Evolutionary conservation across 345 rosid genomes (phyloP).

Genomic region (Syzygium jambos): DNA sequence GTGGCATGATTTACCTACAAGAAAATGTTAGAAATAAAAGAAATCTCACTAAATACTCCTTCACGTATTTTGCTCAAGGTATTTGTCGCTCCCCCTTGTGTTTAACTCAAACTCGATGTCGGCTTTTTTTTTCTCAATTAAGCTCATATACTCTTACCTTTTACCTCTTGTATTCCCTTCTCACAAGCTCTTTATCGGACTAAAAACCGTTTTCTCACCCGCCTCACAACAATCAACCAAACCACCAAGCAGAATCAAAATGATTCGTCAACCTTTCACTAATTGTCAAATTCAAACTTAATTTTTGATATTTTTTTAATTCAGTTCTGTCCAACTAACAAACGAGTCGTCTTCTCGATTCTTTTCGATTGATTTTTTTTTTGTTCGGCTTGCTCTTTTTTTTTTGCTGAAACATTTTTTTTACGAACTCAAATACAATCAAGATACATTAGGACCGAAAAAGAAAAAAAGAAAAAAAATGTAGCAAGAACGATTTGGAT

Average conservation of each 20-base stretch:
- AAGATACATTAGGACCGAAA: too few relatives aligned
- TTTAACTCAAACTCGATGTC: too few relatives aligned
- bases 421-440: not conserved
- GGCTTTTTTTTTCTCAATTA: too few relatives aligned
- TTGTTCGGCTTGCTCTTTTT: not conserved
- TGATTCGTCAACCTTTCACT: rapidly evolving
- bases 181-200: not conserved
- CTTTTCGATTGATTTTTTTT: too few relatives aligned
- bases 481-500: not conserved
- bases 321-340: not conserved
- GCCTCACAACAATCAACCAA: too few relatives aligned
- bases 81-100: not conserved
- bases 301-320: not conserved
- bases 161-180: not conserved
- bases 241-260: not conserved
- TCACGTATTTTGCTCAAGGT: not conserved
- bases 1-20: not conserved
- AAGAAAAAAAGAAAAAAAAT: too few relatives aligned
- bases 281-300: not conserved
- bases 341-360: too few relatives aligned
- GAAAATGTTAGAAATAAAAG: not conserved
- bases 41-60: not conserved
- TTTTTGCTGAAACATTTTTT: not conserved
- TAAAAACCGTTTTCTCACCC: not conserved
- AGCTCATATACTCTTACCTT: not conserved